Base-by-base conservation (phyloP, 805 yeast genomes). In the Isabelozyma gotoi region DNA sequence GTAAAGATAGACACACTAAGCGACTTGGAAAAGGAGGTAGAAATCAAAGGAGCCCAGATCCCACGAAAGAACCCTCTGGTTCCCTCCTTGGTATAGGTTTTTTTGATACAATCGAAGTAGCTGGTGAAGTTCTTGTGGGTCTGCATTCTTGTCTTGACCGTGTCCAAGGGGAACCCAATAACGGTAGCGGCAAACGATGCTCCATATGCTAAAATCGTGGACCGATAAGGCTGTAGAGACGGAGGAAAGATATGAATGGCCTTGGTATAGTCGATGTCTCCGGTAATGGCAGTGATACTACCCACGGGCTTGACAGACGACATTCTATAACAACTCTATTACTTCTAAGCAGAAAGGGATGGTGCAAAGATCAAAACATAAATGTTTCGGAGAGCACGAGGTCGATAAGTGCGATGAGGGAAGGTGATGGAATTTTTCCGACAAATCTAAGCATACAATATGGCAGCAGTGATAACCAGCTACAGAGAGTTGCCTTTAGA, bases 121-220 rank as follows among this genome's bases (percentile, higher is more conserved):
- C 78, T 74, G 12, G 67, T 66, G 64, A 80, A 88, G 39, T 60
- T 58, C 42, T 76, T 72, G 55, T 86, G 84, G 0, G 95, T 85
- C 60, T 88, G 96, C 82, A 86, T 82, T 46, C 96, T 71, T 0
- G 96, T 89, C 61, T 88, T 88, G 46, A 89, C 72, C n/a, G 94
- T 84, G 59, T 88, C 96, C 39, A 88, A 63, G 0, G 96, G 96
- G 55, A 82, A 88, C 15, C 94, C 95, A n/a, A 82, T 74, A 3
- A 80, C 68, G 1, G 90, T 84, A 15, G 90, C 75, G 10, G 76
- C 61, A 35, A 84, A 61, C 0, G 90, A 82, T 2, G 91, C 69
- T 0, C 80, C 62, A 50, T 82, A 85, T 0, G 94, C 87, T 40
- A 85, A 56, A 2, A 82, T 62, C 7, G 85, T 75, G 1, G 82